These are phyloP conservation scores for Vitis labrusca DNA, from an alignment of 164 flowering plant genomes.

Conservation along the genomic window DNA sequence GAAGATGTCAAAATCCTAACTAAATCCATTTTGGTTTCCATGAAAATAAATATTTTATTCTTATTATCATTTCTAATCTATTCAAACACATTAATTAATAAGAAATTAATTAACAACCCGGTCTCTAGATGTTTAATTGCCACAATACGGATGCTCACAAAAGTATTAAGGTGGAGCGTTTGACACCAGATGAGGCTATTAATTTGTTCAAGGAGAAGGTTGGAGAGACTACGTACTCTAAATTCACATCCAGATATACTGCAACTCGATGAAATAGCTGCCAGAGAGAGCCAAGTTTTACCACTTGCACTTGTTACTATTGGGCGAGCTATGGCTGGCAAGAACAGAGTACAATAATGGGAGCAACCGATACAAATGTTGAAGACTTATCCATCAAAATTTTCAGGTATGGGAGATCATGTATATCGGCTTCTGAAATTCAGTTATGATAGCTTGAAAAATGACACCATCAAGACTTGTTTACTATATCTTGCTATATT, in stretches of 20 bases:
- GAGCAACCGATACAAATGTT: background rate
- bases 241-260: slow-evolving; percentile 7
- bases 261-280: background rate
- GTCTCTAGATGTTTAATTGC: background rate
- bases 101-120: slow-evolving; percentile 10
- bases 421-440: slow-evolving; percentile 8
- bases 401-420: slow-evolving; percentile 10
- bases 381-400: background rate
- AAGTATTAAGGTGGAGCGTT: slow-evolving; percentile 5
- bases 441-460: slow-evolving; percentile 13
- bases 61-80: no score
- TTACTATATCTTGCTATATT: slow-evolving; percentile 11
- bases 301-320: slow-evolving; percentile 15
- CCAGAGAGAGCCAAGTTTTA: slow-evolving; percentile 8
- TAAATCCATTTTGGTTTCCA: no score
- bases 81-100: no score
- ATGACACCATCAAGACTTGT: slow-evolving; percentile 3
- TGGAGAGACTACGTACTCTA: background rate
- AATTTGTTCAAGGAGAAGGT: slow-evolving; percentile 8
- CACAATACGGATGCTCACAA: slow-evolving; percentile 6
- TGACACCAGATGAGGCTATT: slow-evolving; percentile 5
- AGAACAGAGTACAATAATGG: slow-evolving; percentile 8
- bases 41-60: no score
- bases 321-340: slow-evolving; percentile 17
- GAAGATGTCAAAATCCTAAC: no score